A percentile compares a stretch with the other conserved stretches of the same genome.
phyloP scores from a whole-genome alignment of 2,329 filamentous ascomycete species.

The Ceratocystis lukuohia region DNA sequence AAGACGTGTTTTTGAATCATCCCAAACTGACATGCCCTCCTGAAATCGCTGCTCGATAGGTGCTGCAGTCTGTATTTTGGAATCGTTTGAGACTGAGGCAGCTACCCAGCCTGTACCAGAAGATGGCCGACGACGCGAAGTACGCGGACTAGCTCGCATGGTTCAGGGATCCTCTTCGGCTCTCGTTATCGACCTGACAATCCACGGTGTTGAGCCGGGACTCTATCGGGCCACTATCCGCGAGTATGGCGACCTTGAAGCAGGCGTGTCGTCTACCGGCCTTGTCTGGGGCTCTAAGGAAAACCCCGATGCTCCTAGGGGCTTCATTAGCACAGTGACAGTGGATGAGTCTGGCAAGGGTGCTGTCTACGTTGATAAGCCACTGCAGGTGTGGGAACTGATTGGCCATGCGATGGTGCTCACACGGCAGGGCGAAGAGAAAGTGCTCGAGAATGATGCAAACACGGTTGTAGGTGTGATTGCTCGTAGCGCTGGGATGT shows the following conservation, averaged over 20 bases:
- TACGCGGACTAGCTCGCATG: constrained; percentile 82
- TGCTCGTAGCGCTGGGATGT: constrained; percentile 89
- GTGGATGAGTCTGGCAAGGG: constrained; percentile 66
- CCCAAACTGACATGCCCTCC: background rate
- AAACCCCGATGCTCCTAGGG: constrained; percentile 29
- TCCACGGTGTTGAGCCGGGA: constrained; percentile 69
- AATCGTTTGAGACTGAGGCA: constrained; percentile 56
- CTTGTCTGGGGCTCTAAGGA: constrained; percentile 51
- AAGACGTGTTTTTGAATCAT: background rate
- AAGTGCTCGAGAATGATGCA: constrained; percentile 55
- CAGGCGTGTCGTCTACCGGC: constrained; percentile 70
- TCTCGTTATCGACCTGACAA: constrained; percentile 76
- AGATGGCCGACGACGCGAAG: constrained; percentile 38
- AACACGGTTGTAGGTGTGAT: constrained; percentile 87
- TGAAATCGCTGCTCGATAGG: constrained; percentile 30
- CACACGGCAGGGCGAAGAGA: constrained; percentile 43
- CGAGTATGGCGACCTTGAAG: constrained; percentile 72
- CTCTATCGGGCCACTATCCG: constrained; percentile 74
- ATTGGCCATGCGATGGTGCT: constrained; percentile 89
- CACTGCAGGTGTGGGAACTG: constrained; percentile 86
- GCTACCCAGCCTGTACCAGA: constrained; percentile 29
- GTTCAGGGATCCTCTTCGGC: constrained; percentile 70
- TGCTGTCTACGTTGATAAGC: constrained; percentile 64
- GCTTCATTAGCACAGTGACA: constrained; percentile 57
- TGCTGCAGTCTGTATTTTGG: constrained; percentile 88